These are phyloP conservation scores for Periconia sp. DNA, from an alignment of 2,329 filamentous ascomycete species.

Conservation along the genomic window DNA sequence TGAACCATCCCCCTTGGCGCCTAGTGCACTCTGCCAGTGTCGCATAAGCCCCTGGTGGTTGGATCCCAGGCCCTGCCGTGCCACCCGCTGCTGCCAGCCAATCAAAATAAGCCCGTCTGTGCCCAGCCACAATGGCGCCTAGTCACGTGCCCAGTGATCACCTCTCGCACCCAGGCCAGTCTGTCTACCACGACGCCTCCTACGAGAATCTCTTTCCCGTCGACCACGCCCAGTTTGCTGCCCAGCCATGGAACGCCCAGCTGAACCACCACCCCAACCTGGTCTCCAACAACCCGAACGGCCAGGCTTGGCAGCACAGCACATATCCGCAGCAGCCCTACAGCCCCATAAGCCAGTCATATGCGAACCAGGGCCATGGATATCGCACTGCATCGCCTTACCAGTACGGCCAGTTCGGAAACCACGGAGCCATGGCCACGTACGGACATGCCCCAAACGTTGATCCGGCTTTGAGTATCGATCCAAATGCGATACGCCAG, in stretches of 20 bases:
- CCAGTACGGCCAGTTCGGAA: conserved; percentile 39
- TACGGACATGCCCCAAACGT: conserved; percentile 35
- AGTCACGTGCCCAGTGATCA: conserved; percentile 47
- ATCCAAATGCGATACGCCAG: conserved; percentile 30
- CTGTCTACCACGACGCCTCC: conserved; percentile 39
- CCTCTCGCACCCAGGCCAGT: conserved; percentile 37
- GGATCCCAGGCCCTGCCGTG: conserved; percentile 25
- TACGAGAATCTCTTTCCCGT: conserved; percentile 37
- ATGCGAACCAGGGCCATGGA: conserved; percentile 25
- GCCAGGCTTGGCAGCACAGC: conserved; percentile 35
- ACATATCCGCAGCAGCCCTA: conserved; percentile 34
- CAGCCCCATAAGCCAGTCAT: conserved; percentile 30
- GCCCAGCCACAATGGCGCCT: conserved; percentile 36
- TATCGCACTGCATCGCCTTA: conserved; percentile 39
- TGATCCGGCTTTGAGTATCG: conserved; percentile 33
- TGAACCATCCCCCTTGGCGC: conserved; percentile 38
- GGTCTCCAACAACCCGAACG: conserved; percentile 17
- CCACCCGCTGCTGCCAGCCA: conserved; percentile 26
- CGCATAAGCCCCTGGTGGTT: conserved; percentile 36
- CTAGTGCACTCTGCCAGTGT: conserved; percentile 38
- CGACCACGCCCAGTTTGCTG: conserved; percentile 40
- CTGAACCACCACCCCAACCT: conserved; percentile 30
- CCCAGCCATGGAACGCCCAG: conserved; percentile 38
- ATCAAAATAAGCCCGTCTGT: conserved; percentile 26
- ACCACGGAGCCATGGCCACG: conserved; percentile 23